phyloP scores from a whole-genome alignment of 805 yeast genomes.

The Candida germanica region DNA sequence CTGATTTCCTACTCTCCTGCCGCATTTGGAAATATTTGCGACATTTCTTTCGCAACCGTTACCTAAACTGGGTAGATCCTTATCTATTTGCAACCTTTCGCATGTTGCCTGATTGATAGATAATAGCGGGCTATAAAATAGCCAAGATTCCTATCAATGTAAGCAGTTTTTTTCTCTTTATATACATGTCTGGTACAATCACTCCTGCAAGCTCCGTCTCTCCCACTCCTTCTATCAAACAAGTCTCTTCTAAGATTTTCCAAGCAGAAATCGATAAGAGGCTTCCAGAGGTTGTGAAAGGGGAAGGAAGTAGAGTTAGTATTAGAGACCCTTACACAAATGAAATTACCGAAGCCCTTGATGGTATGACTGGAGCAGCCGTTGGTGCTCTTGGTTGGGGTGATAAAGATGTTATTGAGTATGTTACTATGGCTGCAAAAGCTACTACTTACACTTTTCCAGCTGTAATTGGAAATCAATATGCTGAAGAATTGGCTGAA shows the following conservation, averaged over 20 bases:
- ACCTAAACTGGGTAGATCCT: no score
- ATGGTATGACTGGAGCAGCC: conserved; percentile 31
- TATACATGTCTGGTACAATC: background rate
- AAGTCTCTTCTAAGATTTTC: conserved; percentile 36
- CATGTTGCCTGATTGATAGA: no score
- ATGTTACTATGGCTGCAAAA: conserved; percentile 20
- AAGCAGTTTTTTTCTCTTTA: no score
- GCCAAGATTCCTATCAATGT: no score
- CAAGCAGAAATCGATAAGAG: conserved; percentile 39
- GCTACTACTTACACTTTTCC: conserved; percentile 23
- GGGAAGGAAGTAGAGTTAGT: conserved; percentile 41
- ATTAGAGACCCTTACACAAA: conserved; percentile 39
- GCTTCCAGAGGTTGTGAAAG: conserved; percentile 39
- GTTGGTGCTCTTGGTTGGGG: conserved; percentile 35
- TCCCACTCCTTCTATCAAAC: conserved; percentile 12
- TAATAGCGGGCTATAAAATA: no score
- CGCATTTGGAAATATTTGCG: no score
- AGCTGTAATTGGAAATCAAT: conserved; percentile 20
- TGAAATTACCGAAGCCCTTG: conserved; percentile 21
- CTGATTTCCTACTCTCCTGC: no score
- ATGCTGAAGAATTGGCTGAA: conserved; percentile 24
- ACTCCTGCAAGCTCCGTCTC: conserved; percentile 15
- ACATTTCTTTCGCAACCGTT: no score
- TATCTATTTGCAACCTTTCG: no score
- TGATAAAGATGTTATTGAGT: conserved; percentile 21